phyloP scores from a whole-genome alignment of 257 asterid species.

The Asclepias syriaca region DNA sequence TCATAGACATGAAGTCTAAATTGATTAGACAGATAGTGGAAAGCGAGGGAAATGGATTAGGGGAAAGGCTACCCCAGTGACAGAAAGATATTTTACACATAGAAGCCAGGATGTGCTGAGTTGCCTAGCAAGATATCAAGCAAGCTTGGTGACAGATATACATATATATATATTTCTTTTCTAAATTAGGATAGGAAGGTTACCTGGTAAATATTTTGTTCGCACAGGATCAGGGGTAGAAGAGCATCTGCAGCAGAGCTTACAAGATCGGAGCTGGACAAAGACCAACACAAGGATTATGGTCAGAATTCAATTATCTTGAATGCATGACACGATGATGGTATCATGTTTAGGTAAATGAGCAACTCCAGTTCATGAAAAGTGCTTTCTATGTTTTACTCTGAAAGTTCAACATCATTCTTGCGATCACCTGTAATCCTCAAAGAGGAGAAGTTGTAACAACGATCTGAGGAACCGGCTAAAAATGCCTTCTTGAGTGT shows the following conservation, averaged over 20 bases:
- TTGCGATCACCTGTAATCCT: constrained; percentile 70
- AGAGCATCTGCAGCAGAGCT: constrained; percentile 93
- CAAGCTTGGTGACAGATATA: not conserved
- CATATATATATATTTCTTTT: not conserved
- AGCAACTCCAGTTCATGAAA: not conserved
- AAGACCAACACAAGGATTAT: constrained; percentile 22
- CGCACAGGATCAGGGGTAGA: constrained; percentile 80
- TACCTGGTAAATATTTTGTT: constrained; percentile 90
- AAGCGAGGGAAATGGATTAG: not conserved
- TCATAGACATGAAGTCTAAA: no score
- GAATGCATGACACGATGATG: not conserved
- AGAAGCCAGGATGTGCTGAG: not conserved
- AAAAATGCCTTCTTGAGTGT: constrained; percentile 72
- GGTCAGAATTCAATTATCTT: not conserved
- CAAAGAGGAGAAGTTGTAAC: constrained; percentile 80
- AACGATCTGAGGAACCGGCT: constrained; percentile 67
- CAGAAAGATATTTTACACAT: no score
- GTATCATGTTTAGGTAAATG: not conserved
- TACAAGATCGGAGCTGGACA: constrained; percentile 75
- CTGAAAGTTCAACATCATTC: constrained; percentile 4
- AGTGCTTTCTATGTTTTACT: not conserved
- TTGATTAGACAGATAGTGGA: not conserved
- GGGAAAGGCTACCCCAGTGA: not conserved
- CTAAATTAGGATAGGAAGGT: not conserved
- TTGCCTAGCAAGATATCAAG: not conserved